phyloP scores from a whole-genome alignment of 352 stramenopile species.

The Thalassiosira sp. region DNA sequence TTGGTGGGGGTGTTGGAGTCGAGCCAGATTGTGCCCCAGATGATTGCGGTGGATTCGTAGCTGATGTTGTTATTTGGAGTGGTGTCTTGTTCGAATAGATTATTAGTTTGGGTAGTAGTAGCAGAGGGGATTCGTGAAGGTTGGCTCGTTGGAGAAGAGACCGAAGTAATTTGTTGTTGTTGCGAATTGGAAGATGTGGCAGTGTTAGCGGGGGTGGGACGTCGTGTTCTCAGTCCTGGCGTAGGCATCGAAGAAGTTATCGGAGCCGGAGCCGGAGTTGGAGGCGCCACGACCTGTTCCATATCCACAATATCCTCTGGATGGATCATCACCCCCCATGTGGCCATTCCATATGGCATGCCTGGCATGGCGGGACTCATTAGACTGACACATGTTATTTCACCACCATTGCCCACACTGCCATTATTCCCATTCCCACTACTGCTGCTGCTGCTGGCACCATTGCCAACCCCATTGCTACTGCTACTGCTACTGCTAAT shows the following conservation, averaged over 20 bases:
- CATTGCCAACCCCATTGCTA: background rate
- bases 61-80: background rate
- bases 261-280: background rate
- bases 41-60: slow-evolving; percentile 4
- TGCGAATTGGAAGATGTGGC: background rate
- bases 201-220: background rate
- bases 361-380: slow-evolving; percentile 10
- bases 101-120: too few species aligned
- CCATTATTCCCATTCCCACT: background rate
- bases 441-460: background rate
- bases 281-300: background rate
- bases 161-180: background rate
- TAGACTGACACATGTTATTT: slow-evolving; percentile 24
- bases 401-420: background rate
- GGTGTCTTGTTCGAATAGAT: background rate
- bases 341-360: slow-evolving; percentile 32
- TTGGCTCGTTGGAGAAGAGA: too few species aligned
- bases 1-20: too few species aligned
- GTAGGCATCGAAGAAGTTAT: background rate
- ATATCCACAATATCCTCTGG: slow-evolving; percentile 1
- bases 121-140: too few species aligned
- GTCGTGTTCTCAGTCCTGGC: background rate
- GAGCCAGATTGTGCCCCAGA: slow-evolving; percentile 42
- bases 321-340: slow-evolving; percentile 32
- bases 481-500: background rate